Base-by-base conservation (phyloP, 345 rosid genomes). In the Pugionium dolabratum region DNA sequence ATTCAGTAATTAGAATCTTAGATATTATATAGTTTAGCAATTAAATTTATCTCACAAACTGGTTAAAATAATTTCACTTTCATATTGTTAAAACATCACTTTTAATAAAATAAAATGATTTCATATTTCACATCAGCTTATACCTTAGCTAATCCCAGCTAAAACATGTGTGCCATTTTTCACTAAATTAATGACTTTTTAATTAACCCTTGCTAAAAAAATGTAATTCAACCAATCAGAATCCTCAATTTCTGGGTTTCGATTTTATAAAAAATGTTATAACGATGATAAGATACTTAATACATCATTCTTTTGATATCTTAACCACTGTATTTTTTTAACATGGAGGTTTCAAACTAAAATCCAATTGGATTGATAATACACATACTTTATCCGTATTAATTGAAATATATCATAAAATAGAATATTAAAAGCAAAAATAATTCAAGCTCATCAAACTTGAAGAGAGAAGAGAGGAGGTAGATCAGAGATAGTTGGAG, bases 381-480 rank as follows among this genome's bases (percentile, higher is more conserved):
- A 58, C 4, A 32, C 40, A 18, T 1, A 26, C 9, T 11, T 9
- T 29, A 18, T 18, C 18, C 18, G n/a, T 51, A 49, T 37, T 29
- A 18, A 41, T 59, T 33, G 28, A 50, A 28, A 34, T 51, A 52
- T 42, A 53, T 18, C 7, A 45, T 26, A 54, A 5, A 29, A 8
- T 7, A 8, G 11, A 33, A 32, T 40, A 47, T 54, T 7, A 25
- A 54, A 54, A 63, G 18, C 26, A 56, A 48, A 65, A 58, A 43
- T 0, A 57, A 35, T 8, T 53, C 54, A 65, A 56, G 51, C n/a
- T 59, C 44, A 59, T 73, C 52, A 73, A 66, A 73, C 72, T 59
- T 73, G 76, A 45, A 59, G 49, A 59, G 72, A 36, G 40, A 73
- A 73, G 4, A 73, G 62, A 59, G 76, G 76, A 66, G 76, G 76